Conservation (phyloP, 495 filamentous ascomycete species). For the Lophiotrema nucula region DNA sequence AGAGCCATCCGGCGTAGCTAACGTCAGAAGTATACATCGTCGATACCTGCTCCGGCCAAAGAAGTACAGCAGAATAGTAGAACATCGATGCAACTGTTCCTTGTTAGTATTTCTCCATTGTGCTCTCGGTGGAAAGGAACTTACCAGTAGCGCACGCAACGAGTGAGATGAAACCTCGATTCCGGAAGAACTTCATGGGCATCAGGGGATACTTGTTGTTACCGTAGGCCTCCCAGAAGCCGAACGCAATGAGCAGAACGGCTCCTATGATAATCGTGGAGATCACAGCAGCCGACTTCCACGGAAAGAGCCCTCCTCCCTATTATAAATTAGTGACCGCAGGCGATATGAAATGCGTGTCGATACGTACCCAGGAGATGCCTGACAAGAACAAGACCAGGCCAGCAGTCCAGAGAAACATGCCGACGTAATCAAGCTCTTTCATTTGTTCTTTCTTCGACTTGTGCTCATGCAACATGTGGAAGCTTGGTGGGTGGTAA, state of each 20-base stretch:
- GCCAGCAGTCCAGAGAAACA: constrained; percentile 22
- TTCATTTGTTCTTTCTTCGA: constrained; percentile 22
- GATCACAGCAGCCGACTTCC: constrained; percentile 26
- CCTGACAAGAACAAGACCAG: constrained; percentile 25
- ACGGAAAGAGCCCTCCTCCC: constrained; percentile 24
- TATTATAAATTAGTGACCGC: not conserved
- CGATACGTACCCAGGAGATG: constrained; percentile 13
- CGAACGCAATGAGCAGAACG: constrained; percentile 16
- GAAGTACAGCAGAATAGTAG: constrained; percentile 20
- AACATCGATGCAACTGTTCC: constrained; percentile 21
- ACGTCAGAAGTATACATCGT: constrained; percentile 21
- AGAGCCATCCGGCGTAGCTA: constrained; percentile 4
- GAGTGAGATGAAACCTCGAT: constrained; percentile 20
- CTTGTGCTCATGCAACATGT: constrained; percentile 27
- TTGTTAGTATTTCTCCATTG: not conserved
- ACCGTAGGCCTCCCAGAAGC: constrained; percentile 21
- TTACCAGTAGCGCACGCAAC: constrained; percentile 21
- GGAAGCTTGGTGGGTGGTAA: constrained; percentile 36
- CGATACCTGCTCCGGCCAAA: constrained; percentile 28
- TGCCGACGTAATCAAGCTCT: constrained; percentile 24
- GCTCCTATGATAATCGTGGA: constrained; percentile 21
- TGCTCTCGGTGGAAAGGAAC: no score
- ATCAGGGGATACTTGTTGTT: constrained; percentile 22
- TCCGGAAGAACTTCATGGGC: constrained; percentile 27
- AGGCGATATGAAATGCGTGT: not conserved